These are phyloP conservation scores for Verticillium dahliae DNA, from an alignment of 2,329 filamentous ascomycete genomes.

Conservation along the genomic window DNA sequence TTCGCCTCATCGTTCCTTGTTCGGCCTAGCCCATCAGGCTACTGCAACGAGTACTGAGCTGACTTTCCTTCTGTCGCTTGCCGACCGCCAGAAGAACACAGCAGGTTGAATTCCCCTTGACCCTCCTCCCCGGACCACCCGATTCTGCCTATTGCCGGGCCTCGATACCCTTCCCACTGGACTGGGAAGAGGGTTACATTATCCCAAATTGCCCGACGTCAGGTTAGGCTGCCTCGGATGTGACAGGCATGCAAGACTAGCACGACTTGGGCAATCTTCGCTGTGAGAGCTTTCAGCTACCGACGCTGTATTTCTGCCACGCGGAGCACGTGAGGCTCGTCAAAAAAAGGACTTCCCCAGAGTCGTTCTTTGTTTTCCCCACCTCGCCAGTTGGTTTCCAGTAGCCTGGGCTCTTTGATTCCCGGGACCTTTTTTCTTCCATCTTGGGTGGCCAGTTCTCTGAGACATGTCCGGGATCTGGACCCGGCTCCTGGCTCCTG, in stretches of 20 bases:
- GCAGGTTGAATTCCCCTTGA: not conserved
- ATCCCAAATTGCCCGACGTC: not conserved
- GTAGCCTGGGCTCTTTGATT: not conserved
- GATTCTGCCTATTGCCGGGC: not conserved
- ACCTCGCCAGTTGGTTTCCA: not conserved
- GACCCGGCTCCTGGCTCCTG: not conserved
- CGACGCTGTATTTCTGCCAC: not conserved
- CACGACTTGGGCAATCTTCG: not conserved
- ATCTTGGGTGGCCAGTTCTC: not conserved
- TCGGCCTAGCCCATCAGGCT: not conserved
- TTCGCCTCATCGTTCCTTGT: not conserved
- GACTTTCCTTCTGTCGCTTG: not conserved
- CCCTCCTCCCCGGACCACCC: not conserved
- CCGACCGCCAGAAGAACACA: not conserved
- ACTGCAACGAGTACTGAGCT: not conserved
- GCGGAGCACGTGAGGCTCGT: not conserved
- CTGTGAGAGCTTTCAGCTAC: not conserved
- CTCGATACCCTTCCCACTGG: not conserved
- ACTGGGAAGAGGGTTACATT: not conserved
- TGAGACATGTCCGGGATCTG: not conserved
- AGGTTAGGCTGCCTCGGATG: not conserved
- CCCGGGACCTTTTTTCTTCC: not conserved
- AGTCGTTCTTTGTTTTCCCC: not conserved
- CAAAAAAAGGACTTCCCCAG: not conserved
- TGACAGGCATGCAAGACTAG: not conserved